Evolutionary conservation across 306 rosid species (phyloP), one percentile per base, ranked within the genome.

Genomic region (Mimosa bimucronata): DNA sequence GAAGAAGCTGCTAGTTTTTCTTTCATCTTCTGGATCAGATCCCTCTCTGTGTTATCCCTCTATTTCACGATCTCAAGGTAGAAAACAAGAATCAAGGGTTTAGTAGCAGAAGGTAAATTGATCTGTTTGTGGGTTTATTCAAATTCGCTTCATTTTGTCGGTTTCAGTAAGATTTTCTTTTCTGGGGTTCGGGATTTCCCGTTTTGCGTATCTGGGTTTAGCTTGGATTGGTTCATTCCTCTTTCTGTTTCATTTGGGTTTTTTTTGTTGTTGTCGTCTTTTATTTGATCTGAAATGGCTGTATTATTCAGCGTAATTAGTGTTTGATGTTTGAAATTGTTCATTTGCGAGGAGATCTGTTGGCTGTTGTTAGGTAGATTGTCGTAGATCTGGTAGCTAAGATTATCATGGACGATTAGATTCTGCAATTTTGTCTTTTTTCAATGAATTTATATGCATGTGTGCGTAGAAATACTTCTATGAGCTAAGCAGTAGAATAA

Each of bases 331-430:
- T 71, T 44, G 70, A 55, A 75, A 16, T 42, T 76, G 62, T 82
- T 66, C 66, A 64, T 55, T 55, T 80, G 48, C 53, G n/a, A 75
- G 19, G 81, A 76, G 91, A 87, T 84, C 91, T 76, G 70, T 73
- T 58, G 77, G 82, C 57, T 77, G 77, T 48, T 83, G 50, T 57
- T 48, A 42, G 65, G 13, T 67, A 26, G 28, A 23, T 44, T 75
- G 52, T 61, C 67, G 64, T 77, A 79, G 91, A 87, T 88, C 89
- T 90, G 87, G 69, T 64, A 21, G 70, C 18, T 48, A 34, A 50
- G 25, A 79, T 76, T 26, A 34, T 70, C 64, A 3, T 2, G 19
- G 62, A 34, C 55, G 37, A 81, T 74, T 62, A 42, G 77, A 80
- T 69, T 81, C 58, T 76, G 1, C n/a, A 12, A 15, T 60, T 44